Conservation (phyloP, 345 rosid species). For the Chamaenerion angustifolium region DNA sequence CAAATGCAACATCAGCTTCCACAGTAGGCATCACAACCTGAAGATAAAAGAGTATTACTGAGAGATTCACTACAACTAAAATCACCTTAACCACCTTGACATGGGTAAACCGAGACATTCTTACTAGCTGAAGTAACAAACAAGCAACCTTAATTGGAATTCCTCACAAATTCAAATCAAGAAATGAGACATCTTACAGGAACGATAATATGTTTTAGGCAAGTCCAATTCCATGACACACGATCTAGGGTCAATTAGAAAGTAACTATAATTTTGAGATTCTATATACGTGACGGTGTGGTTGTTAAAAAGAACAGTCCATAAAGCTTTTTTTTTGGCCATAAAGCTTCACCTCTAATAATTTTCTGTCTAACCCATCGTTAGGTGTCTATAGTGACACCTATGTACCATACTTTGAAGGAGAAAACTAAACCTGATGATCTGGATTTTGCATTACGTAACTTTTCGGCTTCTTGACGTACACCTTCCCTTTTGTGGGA, state of each 20-base stretch:
- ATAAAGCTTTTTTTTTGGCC: no score
- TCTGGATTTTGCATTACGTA: slow-evolving; percentile 89
- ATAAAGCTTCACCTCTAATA: background rate
- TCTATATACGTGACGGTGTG: no score
- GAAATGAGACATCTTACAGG: no score
- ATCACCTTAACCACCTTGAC: background rate
- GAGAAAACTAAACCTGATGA: slow-evolving; percentile 52
- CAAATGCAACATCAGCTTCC: slow-evolving; percentile 89
- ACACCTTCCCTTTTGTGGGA: slow-evolving; percentile 48
- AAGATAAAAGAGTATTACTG: background rate
- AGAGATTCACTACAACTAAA: background rate
- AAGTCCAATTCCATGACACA: no score
- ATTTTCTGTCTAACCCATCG: background rate
- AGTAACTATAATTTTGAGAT: no score
- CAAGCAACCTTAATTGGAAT: no score
- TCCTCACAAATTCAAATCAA: no score
- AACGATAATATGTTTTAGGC: no score
- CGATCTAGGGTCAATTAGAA: no score
- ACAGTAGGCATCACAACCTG: slow-evolving; percentile 97
- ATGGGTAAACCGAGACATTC: background rate
- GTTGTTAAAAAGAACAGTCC: no score
- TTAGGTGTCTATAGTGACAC: background rate
- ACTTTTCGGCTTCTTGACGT: slow-evolving; percentile 58
- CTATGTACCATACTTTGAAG: background rate
- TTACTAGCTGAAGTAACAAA: no score